Evolutionary conservation across 768 basidiomycete species (phyloP).

Genomic region (Paxillus rubicundulus): DNA sequence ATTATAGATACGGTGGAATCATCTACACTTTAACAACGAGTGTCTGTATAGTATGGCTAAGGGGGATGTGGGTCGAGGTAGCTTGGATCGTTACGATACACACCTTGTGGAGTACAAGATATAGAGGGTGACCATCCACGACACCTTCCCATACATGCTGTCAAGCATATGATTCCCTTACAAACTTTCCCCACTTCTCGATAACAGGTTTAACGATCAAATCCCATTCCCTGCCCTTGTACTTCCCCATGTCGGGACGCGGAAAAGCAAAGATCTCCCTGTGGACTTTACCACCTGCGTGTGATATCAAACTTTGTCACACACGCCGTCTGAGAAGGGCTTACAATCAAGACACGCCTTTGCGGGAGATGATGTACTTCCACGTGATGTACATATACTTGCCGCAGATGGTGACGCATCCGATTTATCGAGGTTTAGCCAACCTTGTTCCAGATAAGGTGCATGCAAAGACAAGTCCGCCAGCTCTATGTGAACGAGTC

Average conservation of each 20-base stretch:
- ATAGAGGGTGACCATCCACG: too few species aligned
- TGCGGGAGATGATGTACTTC: slow-evolving; percentile 6
- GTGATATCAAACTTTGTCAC: not conserved
- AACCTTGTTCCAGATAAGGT: slow-evolving; percentile 58
- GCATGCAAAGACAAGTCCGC: slow-evolving; percentile 59
- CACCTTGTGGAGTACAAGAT: too few species aligned
- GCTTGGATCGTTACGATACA: too few species aligned
- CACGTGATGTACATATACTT: not conserved
- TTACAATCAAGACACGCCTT: slow-evolving; percentile 46
- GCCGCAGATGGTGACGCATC: slow-evolving; percentile 15
- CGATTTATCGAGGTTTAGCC: slow-evolving; percentile 36
- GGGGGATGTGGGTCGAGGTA: too few species aligned
- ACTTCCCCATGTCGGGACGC: slow-evolving; percentile 48
- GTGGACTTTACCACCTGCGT: slow-evolving; percentile 55
- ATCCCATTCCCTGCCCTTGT: slow-evolving; percentile 73
- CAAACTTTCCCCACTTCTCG: slow-evolving; percentile 73
- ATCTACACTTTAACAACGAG: too few species aligned
- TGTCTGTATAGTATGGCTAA: too few species aligned
- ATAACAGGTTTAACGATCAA: slow-evolving; percentile 70
- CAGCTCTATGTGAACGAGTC: slow-evolving; percentile 78
- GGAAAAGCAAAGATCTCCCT: slow-evolving; percentile 79
- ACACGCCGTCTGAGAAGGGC: slow-evolving; percentile 33
- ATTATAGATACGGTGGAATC: too few species aligned
- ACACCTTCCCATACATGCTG: too few species aligned
- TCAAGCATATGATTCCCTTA: slow-evolving; percentile 35